phyloP scores from a whole-genome alignment of 2,329 filamentous ascomycete species.

The Akanthomyces lecanii region DNA sequence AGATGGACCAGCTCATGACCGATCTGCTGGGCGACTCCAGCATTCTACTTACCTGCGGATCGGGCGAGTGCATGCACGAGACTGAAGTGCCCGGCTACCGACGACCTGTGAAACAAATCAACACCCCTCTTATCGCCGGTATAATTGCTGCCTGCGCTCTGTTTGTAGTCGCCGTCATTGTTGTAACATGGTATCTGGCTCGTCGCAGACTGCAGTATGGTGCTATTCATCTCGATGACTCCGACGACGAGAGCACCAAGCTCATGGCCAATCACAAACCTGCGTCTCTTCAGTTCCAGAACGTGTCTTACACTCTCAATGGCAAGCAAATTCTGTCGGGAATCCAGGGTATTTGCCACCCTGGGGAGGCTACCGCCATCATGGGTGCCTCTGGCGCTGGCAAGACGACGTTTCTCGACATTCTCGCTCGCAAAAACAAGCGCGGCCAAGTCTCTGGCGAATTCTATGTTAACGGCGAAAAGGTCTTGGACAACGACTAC shows the following conservation, averaged over 20 bases:
- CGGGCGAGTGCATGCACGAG: slow-evolving; percentile 89
- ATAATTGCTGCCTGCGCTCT: slow-evolving; percentile 83
- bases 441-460: slow-evolving; percentile 72
- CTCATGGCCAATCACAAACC: slow-evolving; percentile 90
- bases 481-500: slow-evolving; percentile 78
- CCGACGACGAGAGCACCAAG: slow-evolving; percentile 80
- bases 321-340: slow-evolving; percentile 78
- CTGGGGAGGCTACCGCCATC: slow-evolving; percentile 93
- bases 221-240: slow-evolving; percentile 79
- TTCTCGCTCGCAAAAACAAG: slow-evolving; percentile 95
- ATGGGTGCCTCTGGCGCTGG: slow-evolving; percentile 98
- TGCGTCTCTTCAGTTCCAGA: slow-evolving; percentile 80
- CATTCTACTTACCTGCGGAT: slow-evolving; percentile 75
- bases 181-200: slow-evolving; percentile 83
- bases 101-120: slow-evolving; percentile 36
- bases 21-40: slow-evolving; percentile 87
- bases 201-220: slow-evolving; percentile 67
- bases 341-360: slow-evolving; percentile 82
- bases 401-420: slow-evolving; percentile 96
- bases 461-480: slow-evolving; percentile 92
- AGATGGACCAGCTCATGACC: slow-evolving; percentile 87
- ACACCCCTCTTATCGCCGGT: slow-evolving; percentile 75
- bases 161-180: slow-evolving; percentile 82
- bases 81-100: slow-evolving; percentile 91
- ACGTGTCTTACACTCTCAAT: slow-evolving; percentile 81